These are phyloP conservation scores for Cyclotella cryptica DNA, from an alignment of 108 stramenopile species.

Conservation along the genomic window DNA sequence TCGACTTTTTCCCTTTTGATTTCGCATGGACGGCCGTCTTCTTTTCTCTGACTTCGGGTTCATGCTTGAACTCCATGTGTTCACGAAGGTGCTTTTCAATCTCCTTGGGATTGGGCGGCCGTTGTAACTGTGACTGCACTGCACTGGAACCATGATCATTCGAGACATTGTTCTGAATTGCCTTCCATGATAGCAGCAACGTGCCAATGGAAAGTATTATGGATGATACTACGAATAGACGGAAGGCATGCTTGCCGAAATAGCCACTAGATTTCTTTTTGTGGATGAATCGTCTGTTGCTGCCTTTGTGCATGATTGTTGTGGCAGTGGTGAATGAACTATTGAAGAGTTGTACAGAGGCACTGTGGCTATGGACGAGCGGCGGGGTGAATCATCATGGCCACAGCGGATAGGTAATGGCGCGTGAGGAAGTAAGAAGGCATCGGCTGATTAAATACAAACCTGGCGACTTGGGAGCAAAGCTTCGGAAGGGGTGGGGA, in stretches of 20 bases:
- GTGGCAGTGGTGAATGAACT: too few relatives aligned
- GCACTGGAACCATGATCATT: background rate
- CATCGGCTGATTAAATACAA: too few relatives aligned
- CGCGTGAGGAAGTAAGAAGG: too few relatives aligned
- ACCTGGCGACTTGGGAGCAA: too few relatives aligned
- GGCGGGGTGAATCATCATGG: too few relatives aligned
- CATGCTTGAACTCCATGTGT: background rate
- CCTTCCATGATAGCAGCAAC: constrained; percentile 20
- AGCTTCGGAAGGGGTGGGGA: too few relatives aligned
- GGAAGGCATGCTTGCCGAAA: background rate
- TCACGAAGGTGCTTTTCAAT: background rate
- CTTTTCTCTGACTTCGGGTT: background rate
- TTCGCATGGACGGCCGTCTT: background rate
- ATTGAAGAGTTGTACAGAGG: too few relatives aligned
- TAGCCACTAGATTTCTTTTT: too few relatives aligned
- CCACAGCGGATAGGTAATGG: too few relatives aligned
- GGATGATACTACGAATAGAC: constrained; percentile 9
- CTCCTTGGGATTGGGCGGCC: background rate
- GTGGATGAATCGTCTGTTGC: too few relatives aligned
- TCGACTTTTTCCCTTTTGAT: background rate
- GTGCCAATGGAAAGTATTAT: constrained; percentile 19
- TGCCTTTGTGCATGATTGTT: too few relatives aligned
- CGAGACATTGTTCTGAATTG: constrained; percentile 5
- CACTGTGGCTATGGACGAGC: too few relatives aligned
- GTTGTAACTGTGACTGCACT: background rate